A percentile compares a stretch with the other conserved stretches of the same genome.
phyloP scores from a whole-genome alignment of 2,329 filamentous ascomycete genomes.

The Ceratocystis ficicola region DNA sequence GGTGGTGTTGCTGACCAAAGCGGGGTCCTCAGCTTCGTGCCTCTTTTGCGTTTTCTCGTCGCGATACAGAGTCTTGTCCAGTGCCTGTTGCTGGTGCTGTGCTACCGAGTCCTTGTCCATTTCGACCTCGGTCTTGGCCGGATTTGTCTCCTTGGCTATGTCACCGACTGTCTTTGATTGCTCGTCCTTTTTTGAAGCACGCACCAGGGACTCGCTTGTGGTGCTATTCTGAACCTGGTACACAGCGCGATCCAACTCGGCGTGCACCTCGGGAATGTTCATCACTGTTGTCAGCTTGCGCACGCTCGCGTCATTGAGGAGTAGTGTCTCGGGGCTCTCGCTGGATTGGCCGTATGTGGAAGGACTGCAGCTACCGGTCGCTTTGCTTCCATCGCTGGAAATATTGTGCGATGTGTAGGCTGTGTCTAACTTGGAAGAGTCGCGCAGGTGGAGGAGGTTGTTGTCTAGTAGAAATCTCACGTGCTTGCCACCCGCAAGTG shows the following conservation, averaged over 20 bases:
- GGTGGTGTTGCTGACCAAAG: background rate
- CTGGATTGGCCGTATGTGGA: background rate
- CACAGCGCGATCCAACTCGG: slow-evolving; percentile 63
- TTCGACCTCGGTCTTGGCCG: background rate
- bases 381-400: slow-evolving; percentile 20
- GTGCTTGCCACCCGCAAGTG: slow-evolving; percentile 71
- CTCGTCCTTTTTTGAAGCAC: background rate
- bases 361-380: slow-evolving; percentile 24
- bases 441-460: slow-evolving; percentile 52
- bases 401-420: slow-evolving; percentile 44
- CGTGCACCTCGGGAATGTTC: slow-evolving; percentile 55
- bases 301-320: slow-evolving; percentile 23
- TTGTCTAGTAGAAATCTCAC: slow-evolving; percentile 69
- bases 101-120: background rate
- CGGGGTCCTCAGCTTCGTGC: background rate
- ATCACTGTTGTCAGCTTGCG: slow-evolving; percentile 39
- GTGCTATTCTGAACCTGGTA: slow-evolving; percentile 54
- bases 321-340: slow-evolving; percentile 23
- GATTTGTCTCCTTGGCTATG: background rate
- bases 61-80: background rate
- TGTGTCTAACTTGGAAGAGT: slow-evolving; percentile 58
- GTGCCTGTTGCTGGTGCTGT: background rate
- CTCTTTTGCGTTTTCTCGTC: background rate
- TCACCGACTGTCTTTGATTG: background rate
- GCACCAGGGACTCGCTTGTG: slow-evolving; percentile 30